Base-by-base conservation (phyloP, 352 stramenopile genomes). In the Globisporangium abappressorium region DNA sequence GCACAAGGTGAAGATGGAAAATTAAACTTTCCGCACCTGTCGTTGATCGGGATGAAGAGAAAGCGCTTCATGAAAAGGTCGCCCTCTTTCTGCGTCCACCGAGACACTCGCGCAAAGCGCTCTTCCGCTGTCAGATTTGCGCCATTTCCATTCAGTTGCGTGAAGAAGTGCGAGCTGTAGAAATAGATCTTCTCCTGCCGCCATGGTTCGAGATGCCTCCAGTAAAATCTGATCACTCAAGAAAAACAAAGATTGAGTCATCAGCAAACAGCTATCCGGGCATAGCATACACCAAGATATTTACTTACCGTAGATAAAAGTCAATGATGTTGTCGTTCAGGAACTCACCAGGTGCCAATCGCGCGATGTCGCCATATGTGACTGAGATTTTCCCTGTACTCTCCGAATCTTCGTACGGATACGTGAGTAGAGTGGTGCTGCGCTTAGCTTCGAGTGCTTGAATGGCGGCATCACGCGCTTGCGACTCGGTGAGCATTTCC, bases 141-240 rank as follows among this genome's bases (percentile, higher is more conserved):
- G 51, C 65, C 66, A 18, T 68, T 78, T 1, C 92, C 80, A 63
- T 85, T 80, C 11, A 99, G 70, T 30, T 94, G 97, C 28, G 95
- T 96, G 78, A 97, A 98, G 64, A 99, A 99, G 74, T 98, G 94
- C 14, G 94, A 98, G 24, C 91, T 97, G 71, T 98, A 99, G 66
- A 98, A 94, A 67, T 98, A 94, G 30, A 93, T 82, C 53, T 81
- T 65, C 26, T 89, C 64, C 60, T 85, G 74, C 47, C 92, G 84
- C 77, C 77, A 87, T 18, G 68, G 18, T 34, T 85, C 73, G 51
- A 92, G 67, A 66, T 94, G 84, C 0, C 85, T 78, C 84, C 82
- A 92, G 14, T 90, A 58, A 59, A 90, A 93, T 30, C 85, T 93
- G 43, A 24, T 2, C 57, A 26, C 5, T 7, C 36, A 5, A 15